Percentiles rank a stretch among this genome's conserved stretches.
Evolutionary conservation across 176 grass and related monocot species (phyloP).

Genomic region (Urochloa ruziziensis): DNA sequence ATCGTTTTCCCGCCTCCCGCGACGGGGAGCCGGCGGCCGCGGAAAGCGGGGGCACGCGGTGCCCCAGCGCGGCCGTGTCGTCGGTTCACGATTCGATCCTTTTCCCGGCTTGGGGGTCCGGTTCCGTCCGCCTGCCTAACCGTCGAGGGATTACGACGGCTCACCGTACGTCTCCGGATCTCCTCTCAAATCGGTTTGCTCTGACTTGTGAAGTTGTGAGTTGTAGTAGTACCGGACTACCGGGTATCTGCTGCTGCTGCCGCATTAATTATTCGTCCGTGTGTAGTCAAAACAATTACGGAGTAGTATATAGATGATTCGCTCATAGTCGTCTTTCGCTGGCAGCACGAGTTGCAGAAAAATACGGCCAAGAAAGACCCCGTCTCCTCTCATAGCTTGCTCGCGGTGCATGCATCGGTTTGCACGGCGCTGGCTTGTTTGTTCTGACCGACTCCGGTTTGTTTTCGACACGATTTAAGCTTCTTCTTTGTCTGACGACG

Average conservation of each 20-base stretch:
- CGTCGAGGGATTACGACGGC: slow-evolving; percentile 30
- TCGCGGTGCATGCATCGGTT: background rate
- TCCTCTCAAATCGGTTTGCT: background rate
- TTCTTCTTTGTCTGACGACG: background rate
- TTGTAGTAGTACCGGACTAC: too few species aligned
- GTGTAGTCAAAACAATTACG: background rate
- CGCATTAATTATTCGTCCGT: background rate
- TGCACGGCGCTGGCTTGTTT: background rate
- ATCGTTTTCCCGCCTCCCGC: background rate
- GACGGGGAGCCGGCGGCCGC: slow-evolving; percentile 1
- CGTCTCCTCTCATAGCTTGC: background rate
- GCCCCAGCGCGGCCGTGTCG: slow-evolving; percentile 15
- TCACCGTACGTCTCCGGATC: background rate
- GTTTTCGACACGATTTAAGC: background rate
- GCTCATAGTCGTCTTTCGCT: background rate
- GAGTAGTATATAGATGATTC: background rate
- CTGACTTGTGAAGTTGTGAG: slow-evolving; percentile 3
- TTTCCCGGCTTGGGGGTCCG: background rate
- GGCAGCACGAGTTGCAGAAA: background rate
- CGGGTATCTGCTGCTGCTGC: background rate
- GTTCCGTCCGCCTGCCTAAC: slow-evolving; percentile 11
- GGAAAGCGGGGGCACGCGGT: slow-evolving; percentile 22
- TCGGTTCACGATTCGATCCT: background rate
- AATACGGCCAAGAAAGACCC: background rate
- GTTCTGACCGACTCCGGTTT: background rate